Percentiles rank a stretch among this genome's conserved stretches.
Conservation (phyloP, 352 stramenopile genomes). For the Phytophthora meadii region DNA sequence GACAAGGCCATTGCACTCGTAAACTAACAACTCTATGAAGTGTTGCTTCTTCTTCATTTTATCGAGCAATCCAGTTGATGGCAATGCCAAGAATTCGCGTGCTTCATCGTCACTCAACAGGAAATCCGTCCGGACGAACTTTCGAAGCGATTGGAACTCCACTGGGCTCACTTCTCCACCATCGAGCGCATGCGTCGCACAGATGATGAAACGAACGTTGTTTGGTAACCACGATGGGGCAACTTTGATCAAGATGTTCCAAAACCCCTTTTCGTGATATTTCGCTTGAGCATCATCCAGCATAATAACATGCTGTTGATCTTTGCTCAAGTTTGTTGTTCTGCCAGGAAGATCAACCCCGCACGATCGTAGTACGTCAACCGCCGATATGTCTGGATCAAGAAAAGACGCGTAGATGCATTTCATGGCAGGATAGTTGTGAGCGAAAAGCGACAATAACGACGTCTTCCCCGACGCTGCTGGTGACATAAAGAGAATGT, state of each 20-base stretch:
- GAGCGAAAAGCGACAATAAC: neutral
- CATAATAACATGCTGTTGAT: neutral
- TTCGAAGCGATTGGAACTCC: neutral
- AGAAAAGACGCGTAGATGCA: neutral
- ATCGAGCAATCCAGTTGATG: neutral
- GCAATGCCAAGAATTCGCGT: neutral
- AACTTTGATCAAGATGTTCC: neutral
- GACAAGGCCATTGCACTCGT: conserved; percentile 1
- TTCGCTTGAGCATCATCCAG: conserved; percentile 1
- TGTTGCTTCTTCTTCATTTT: neutral
- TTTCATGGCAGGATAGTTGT: neutral
- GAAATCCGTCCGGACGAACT: neutral
- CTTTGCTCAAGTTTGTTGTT: neutral
- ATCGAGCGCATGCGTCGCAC: neutral
- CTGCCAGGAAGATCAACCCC: neutral
- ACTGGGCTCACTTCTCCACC: conserved; percentile 1
- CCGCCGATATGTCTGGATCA: neutral
- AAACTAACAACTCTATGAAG: neutral
- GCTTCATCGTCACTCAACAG: neutral
- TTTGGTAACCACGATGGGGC: neutral
- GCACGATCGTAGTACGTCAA: neutral
- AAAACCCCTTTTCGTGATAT: neutral
- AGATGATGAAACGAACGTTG: neutral
- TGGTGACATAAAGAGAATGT: neutral
- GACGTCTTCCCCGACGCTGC: conserved; percentile 1